Percentiles rank a stretch among this genome's conserved stretches.
These are phyloP conservation scores for Calendula officinalis DNA, from an alignment of 129 eudicot species.

Conservation along the genomic window DNA sequence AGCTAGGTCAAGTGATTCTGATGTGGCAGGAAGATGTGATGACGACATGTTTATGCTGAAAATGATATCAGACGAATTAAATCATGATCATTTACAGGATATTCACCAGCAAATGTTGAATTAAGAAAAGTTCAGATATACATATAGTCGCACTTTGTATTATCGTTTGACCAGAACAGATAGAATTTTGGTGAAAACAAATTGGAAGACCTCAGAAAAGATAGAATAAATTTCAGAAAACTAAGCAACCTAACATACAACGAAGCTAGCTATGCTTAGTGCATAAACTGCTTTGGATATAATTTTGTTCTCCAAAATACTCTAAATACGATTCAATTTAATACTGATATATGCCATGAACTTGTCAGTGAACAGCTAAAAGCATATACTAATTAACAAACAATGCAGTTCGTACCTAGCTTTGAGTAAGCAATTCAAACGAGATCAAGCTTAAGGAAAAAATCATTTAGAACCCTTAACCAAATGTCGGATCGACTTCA, in stretches of 20 bases:
- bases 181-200: neutral
- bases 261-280: neutral
- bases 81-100: neutral
- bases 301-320: neutral
- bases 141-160: too few species aligned
- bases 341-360: conserved; percentile 3
- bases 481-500: conserved; percentile 1
- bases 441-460: conserved; percentile 5
- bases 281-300: conserved; percentile 1
- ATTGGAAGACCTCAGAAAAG: neutral
- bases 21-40: conserved; percentile 40
- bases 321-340: neutral
- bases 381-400: conserved; percentile 1
- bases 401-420: neutral
- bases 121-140: neutral
- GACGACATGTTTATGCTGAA: conserved; percentile 38
- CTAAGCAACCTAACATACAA: neutral
- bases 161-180: neutral
- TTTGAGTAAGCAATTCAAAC: neutral
- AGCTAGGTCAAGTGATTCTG: conserved; percentile 47
- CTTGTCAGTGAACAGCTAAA: conserved; percentile 5
- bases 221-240: neutral
- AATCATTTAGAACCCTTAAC: conserved; percentile 16
- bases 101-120: too few species aligned
- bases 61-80: conserved; percentile 10